Conservation (phyloP, 2,329 filamentous ascomycete genomes). For the Cladosporium sp. region DNA sequence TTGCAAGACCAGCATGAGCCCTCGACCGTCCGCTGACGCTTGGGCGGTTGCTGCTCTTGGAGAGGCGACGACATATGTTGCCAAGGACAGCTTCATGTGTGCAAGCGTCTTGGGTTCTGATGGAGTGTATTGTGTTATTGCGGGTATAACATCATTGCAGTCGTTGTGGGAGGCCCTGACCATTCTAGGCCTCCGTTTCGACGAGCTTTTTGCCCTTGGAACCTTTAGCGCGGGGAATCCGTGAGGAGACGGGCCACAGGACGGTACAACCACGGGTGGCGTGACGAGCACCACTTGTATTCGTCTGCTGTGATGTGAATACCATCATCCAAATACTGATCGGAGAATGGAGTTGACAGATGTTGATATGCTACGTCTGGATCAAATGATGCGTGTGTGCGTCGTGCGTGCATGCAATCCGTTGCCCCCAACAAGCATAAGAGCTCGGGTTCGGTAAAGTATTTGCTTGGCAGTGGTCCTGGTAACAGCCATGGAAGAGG, state of each 20-base stretch:
- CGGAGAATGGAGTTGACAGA: neutral
- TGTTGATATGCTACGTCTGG: neutral
- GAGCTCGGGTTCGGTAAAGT: neutral
- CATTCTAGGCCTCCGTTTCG: neutral
- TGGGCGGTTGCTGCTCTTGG: constrained; percentile 13
- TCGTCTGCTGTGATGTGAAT: neutral
- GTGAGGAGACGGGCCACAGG: neutral
- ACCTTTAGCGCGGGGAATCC: constrained; percentile 4
- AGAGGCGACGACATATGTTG: constrained; percentile 17
- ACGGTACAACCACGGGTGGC: neutral
- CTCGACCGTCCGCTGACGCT: constrained; percentile 18
- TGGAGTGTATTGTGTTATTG: constrained; percentile 2
- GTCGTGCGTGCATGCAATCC: neutral
- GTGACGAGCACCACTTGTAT: neutral
- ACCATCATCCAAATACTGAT: neutral
- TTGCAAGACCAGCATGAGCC: constrained; percentile 50
- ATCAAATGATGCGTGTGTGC: neutral
- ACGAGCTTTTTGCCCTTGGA: neutral
- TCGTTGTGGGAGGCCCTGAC: neutral
- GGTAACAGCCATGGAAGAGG: neutral
- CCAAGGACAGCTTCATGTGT: constrained; percentile 14
- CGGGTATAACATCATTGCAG: neutral
- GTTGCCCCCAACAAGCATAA: neutral
- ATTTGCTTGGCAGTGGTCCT: neutral
- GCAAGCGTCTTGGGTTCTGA: neutral